A percentile compares a stretch with the other conserved stretches of the same genome.
These are phyloP conservation scores for Beverwykella pulmonaria DNA, from an alignment of 495 filamentous ascomycete species.

Conservation along the genomic window DNA sequence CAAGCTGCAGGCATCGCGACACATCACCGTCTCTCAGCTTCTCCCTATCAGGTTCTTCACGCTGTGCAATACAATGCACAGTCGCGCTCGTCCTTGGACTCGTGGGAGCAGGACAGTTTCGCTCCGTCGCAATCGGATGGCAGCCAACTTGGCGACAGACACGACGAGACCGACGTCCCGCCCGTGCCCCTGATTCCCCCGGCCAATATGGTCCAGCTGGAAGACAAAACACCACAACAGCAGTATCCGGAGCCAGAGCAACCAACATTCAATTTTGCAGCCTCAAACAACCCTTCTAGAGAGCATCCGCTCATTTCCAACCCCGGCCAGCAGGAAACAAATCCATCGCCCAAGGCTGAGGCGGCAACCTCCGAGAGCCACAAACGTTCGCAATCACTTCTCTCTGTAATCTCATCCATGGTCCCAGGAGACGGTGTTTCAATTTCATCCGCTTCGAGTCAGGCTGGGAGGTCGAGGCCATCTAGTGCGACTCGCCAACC, in stretches of 20 bases:
- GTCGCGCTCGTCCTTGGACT: constrained; percentile 31
- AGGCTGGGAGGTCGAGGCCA: constrained; percentile 13
- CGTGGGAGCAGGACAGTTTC: constrained; percentile 34
- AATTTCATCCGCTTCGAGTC: constrained; percentile 19
- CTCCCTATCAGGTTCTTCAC: constrained; percentile 32
- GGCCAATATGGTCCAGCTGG: background rate
- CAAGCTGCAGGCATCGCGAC: background rate
- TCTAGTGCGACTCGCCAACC: constrained; percentile 10
- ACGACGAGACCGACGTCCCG: constrained; percentile 11
- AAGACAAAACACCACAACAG: background rate
- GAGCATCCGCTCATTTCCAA: background rate
- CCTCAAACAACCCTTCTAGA: background rate
- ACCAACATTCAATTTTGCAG: background rate
- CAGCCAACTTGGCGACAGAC: constrained; percentile 23
- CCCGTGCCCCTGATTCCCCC: constrained; percentile 10
- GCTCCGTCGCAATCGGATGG: constrained; percentile 32
- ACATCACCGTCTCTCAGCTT: constrained; percentile 7
- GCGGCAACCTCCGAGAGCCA: background rate
- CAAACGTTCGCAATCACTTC: constrained; percentile 28
- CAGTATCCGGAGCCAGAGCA: constrained; percentile 1
- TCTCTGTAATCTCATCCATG: constrained; percentile 30
- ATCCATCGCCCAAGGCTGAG: background rate
- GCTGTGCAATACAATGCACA: constrained; percentile 28
- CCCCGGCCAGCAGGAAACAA: background rate
- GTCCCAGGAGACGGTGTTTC: constrained; percentile 22